Evolutionary conservation across 495 filamentous ascomycete species (phyloP), one percentile per base, ranked within the genome.

Genomic region (Haplographium delicatum): DNA sequence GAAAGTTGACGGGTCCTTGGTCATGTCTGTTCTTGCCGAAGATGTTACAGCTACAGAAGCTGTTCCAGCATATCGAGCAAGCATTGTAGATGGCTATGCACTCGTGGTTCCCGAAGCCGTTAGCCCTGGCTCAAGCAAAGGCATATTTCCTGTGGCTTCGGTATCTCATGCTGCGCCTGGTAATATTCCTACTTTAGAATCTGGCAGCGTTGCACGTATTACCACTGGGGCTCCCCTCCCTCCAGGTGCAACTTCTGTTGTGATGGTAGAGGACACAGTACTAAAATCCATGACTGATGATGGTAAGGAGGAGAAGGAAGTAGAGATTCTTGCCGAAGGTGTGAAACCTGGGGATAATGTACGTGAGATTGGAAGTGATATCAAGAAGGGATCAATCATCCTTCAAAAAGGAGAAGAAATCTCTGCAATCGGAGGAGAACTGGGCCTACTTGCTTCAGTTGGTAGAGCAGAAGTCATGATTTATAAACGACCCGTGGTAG

Each of bases 51-150:
- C 93, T 3, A 62, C 70, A 19, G 91, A 96, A 60, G 72, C 82
- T 11, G 94, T 97, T 0, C 93, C 93, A 4, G 93, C 94, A 5
- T 99, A 88, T 68, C 78, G 87, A 44, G 93, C 93, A 33, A 96
- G 90, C 61, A 99, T 96, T 50, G 94, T 99, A 2, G 93, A 99
- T 62, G 93, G 93, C 9, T 99, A 99, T 62, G 94, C 94, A 2
- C 76, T 96, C 15, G 70, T 82, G 28, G 81, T 80, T 6, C 67
- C 78, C 8, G 60, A 73, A 6, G 70, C 79, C 30, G 79, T 75
- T 0, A n/a, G n/a, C n/a, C n/a, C n/a, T n/a, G 19, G 15, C n/a
- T 83, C 80, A 31, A 75, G 82, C 8, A 85, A 83, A 53, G 89
- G 89, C 0, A 68, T 82, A 0, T 97, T 91, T 57, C 91, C 93